Evolutionary conservation across 2,329 filamentous ascomycete genomes (phyloP), one percentile per base, ranked within the genome.

Genomic region (Talaromyces funiculosus): DNA sequence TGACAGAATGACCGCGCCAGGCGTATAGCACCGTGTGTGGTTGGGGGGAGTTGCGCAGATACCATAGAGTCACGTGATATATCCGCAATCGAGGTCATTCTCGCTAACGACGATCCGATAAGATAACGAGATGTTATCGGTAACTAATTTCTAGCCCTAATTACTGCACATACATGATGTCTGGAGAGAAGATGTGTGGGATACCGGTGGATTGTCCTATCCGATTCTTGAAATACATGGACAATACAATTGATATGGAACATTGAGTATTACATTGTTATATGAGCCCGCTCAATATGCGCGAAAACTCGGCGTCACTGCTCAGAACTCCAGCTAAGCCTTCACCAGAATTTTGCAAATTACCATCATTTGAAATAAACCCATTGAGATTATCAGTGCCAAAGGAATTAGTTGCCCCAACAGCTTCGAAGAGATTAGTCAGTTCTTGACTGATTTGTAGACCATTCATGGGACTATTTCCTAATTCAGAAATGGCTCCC

Each of bases 361-460:
- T 75, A 10, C 74, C 72, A 53, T 75, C 70, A 9, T 69, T 63
- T 2, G 68, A 69, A 26, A 73, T 72, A 64, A 75, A 77, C 5
- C 72, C 72, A 65, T 72, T 72, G 10, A 77, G 70, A 4, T 72
- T 71, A 35, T 77, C 74, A 43, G 75, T 55, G 9, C 72, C 69
- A 64, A 78, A 76, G 37, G 72, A 75, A 18, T 73, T 71, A 63
- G 80, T 82, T 0, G 80, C 81, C 0, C 84, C 85, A 3, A 84
- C 84, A 38, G 84, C 83, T 67, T 88, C 85, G 61, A 88, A 88
- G 49, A 87, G 68, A 63, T 80, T 84, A 3, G 84, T 86, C 54
- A 88, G 71, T 68, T 87, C 85, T 63, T 84, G 77, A 61, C 77
- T 80, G 73, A 81, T 84, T 57, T 86, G 84, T 68, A 86, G 80